Base-by-base conservation (phyloP, 1,139 yeast genomes). In the Debaryomyces subglobosus region DNA sequence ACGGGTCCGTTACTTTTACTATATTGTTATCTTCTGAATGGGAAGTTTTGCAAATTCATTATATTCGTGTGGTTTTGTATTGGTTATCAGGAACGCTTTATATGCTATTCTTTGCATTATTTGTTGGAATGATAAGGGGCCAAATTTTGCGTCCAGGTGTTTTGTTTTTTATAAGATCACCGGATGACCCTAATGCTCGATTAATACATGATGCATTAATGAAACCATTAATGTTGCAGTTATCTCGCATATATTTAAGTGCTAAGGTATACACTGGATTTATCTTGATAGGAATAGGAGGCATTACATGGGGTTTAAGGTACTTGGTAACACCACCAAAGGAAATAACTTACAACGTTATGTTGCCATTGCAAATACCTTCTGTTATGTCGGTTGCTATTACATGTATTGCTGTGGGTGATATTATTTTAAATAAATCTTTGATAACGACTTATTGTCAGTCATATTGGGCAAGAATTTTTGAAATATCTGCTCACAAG, bases 111-210 rank as follows among this genome's bases (percentile, higher is more conserved):
- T 85, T 94, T 69, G 96, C 98, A 1, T 71, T 87, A 44, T 94
- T 84, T 67, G 92, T 94, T 34, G 89, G 96, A 5, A 86, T 91
- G 90, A 78, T 86, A 32, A 77, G 99, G 53, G 72, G 79, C 38
- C 70, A 74, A 48, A 84, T 91, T 38, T 78, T 94, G 55, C 81
- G 99, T 48, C 86, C 89, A 0, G 99, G 99, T 5, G 96, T 90
- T 2, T 72, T 94, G 39, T 94, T 84, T 66, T 94, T 95, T 68
- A 89, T 95, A 49, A 78, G 97, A 54, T 91, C 96, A 29, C 97
- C 97, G 2, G 97, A 92, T 57, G 97, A 94, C 62, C 97, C 96
- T 27, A 87, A 90, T 57, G 85, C 91, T 39, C 82, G 94, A 53
- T 81, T 95, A n/a, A 79, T 94, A 41, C 94, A 90, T 56, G 97